These are phyloP conservation scores for Phytophthora meadii DNA, from an alignment of 352 stramenopile species.

Conservation along the genomic window DNA sequence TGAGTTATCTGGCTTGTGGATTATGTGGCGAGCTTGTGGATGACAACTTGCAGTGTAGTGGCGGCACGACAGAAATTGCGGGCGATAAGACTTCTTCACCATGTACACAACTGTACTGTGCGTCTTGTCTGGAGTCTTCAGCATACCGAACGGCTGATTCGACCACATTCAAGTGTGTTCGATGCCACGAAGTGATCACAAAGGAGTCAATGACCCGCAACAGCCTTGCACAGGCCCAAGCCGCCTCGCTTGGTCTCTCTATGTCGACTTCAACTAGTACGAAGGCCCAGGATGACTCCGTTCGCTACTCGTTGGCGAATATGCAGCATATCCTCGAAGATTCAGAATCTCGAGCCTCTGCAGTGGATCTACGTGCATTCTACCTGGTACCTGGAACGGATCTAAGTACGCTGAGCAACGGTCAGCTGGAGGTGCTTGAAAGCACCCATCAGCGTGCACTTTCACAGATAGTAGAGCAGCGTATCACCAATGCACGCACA, in stretches of 20 bases:
- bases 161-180: conserved; percentile 52
- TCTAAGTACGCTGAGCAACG: conserved; percentile 66
- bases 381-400: conserved; percentile 60
- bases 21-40: conserved; percentile 76
- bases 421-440: conserved; percentile 80
- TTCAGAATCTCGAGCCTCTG: conserved; percentile 42
- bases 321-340: conserved; percentile 57
- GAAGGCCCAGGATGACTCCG: conserved; percentile 9
- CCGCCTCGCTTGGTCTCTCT: conserved; percentile 54
- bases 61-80: conserved; percentile 8
- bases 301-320: conserved; percentile 44
- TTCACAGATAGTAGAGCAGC: conserved; percentile 66
- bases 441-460: conserved; percentile 63
- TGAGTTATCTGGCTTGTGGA: conserved; percentile 70
- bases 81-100: conserved; percentile 27
- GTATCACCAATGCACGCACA: conserved; percentile 57
- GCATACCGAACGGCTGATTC: conserved; percentile 30
- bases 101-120: conserved; percentile 80
- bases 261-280: conserved; percentile 29
- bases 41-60: conserved; percentile 77
- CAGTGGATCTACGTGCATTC: conserved; percentile 52
- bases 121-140: conserved; percentile 53
- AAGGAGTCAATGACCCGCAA: conserved; percentile 64
- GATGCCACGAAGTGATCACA: conserved; percentile 54
- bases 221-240: conserved; percentile 70